Evolutionary conservation across 352 stramenopile species (phyloP).

Genomic region (Sclerospora graminicola): DNA sequence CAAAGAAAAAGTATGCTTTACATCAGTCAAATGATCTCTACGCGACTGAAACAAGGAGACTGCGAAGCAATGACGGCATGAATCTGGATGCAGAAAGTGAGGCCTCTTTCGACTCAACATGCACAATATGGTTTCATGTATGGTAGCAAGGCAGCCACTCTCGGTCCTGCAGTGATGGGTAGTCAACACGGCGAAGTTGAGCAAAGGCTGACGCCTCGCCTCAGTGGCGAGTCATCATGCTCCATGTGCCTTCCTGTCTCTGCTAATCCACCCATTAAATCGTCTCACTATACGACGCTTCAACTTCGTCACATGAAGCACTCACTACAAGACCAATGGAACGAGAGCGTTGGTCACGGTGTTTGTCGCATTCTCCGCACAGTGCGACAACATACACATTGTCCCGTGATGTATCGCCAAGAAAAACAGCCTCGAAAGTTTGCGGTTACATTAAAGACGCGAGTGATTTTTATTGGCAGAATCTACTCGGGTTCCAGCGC

Average conservation of each 20-base stretch:
- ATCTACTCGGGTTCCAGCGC: constrained; percentile 41
- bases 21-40: constrained; percentile 32
- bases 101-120: constrained; percentile 16
- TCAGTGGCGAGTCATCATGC: constrained; percentile 8
- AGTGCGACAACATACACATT: constrained; percentile 1
- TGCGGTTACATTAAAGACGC: constrained; percentile 14
- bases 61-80: constrained; percentile 34
- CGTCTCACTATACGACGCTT: constrained; percentile 12
- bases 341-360: constrained; percentile 22
- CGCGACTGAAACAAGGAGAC: constrained; percentile 26
- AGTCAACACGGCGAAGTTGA: constrained; percentile 11
- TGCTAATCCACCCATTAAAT: not conserved
- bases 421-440: constrained; percentile 14
- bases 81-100: constrained; percentile 17
- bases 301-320: constrained; percentile 2
- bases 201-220: constrained; percentile 7
- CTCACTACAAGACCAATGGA: constrained; percentile 10
- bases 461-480: constrained; percentile 40
- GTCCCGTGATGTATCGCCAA: constrained; percentile 1
- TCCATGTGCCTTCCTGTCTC: constrained; percentile 10
- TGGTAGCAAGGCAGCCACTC: no score
- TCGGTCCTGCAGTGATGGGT: no score
- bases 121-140: no score
- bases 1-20: constrained; percentile 35
- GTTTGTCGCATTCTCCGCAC: constrained; percentile 13